Percentiles rank a stretch among this genome's conserved stretches.
These are phyloP conservation scores for Tetrastigma voinierianum DNA, from an alignment of 164 flowering plant genomes.

Conservation along the genomic window DNA sequence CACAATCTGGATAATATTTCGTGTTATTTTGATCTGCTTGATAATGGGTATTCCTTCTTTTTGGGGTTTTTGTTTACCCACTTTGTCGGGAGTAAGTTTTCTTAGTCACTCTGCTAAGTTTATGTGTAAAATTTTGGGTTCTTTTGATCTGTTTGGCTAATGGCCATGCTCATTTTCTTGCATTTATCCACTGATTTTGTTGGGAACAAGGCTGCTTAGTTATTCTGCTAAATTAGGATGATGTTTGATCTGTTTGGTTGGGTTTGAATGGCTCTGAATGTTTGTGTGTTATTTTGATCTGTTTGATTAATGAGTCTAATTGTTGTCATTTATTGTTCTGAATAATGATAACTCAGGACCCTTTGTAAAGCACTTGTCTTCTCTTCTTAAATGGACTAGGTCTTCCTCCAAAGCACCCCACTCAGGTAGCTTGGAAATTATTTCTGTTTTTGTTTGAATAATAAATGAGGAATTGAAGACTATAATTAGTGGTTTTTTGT, in stretches of 20 bases:
- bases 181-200: not conserved
- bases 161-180: constrained; percentile 10
- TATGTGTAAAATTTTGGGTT: not conserved
- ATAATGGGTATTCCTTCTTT: not conserved
- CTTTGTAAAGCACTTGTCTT: constrained; percentile 69
- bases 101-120: too few species aligned
- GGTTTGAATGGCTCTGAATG: too few species aligned
- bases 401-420: constrained; percentile 65
- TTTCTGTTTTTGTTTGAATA: not conserved
- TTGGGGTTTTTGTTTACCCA: too few species aligned
- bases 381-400: constrained; percentile 74
- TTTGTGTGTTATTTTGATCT: not conserved
- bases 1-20: constrained; percentile 3
- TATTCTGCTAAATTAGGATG: too few species aligned
- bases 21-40: not conserved
- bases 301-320: not conserved
- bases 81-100: too few species aligned
- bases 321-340: not conserved
- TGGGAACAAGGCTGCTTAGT: not conserved
- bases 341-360: constrained; percentile 44
- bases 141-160: constrained; percentile 13
- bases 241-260: too few species aligned
- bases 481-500: not conserved
- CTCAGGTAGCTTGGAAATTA: constrained; percentile 46
- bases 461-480: not conserved